Evolutionary conservation across 108 stramenopile species (phyloP).

Genomic region (Nannochloropsis salina): DNA sequence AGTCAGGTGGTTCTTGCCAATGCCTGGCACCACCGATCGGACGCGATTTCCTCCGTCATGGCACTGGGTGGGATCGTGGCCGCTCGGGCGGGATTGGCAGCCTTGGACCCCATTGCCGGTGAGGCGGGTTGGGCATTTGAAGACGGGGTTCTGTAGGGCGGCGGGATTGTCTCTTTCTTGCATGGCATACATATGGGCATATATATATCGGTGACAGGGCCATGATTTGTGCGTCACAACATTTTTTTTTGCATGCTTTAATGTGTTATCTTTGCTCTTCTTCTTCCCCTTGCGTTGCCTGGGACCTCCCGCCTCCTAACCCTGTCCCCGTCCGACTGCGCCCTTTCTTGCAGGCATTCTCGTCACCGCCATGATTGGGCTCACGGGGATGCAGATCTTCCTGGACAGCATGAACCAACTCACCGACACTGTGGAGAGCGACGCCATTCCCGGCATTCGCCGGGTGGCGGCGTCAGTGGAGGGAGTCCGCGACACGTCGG

Average conservation of each 20-base stretch:
- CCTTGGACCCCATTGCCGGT: constrained; percentile 85
- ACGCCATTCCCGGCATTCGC: not conserved
- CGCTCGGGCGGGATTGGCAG: constrained; percentile 56
- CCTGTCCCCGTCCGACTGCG: not conserved
- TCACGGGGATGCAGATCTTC: constrained; percentile 26
- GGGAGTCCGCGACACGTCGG: not conserved
- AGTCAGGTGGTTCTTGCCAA: constrained; percentile 91
- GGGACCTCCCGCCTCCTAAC: not conserved
- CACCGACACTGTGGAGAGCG: constrained; percentile 45
- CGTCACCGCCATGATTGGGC: not conserved
- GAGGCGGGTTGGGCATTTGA: constrained; percentile 81
- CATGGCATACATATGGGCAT: not conserved
- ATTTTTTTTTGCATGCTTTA: not conserved
- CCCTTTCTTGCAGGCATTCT: constrained; percentile 12
- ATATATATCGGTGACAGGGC: too few relatives aligned
- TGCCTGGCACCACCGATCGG: constrained; percentile 87
- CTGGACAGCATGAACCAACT: constrained; percentile 52
- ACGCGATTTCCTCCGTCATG: constrained; percentile 84
- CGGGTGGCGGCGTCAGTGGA: not conserved
- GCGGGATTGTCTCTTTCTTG: not conserved
- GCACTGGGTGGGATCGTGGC: constrained; percentile 75
- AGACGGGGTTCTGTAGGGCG: not conserved
- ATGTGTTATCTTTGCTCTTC: too few relatives aligned
- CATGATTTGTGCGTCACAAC: not conserved
- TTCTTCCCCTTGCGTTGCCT: too few relatives aligned